Base-by-base conservation (phyloP, 1,284 basidiomycete genomes). In the Anthracocystis panici-leucophaei region DNA sequence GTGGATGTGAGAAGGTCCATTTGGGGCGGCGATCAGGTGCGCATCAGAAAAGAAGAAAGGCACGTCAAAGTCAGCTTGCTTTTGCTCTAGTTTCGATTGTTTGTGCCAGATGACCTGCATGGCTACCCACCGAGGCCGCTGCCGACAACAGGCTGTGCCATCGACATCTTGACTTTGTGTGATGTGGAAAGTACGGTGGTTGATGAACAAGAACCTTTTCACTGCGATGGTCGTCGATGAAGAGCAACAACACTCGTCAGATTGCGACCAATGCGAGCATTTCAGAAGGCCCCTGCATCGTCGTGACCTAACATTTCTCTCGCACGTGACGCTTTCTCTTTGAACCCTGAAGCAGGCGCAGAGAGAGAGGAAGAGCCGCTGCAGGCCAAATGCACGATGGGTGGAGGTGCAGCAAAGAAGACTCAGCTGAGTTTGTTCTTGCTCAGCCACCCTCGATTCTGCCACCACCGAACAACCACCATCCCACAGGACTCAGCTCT, bases 141-240 rank as follows among this genome's bases (percentile, higher is more conserved):
- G 58, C 79, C 79, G 27, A 81, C 79, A 44, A 81, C 66, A 33
- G 79, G 79, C 41, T 69, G 64, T 54, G 52, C 51, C 62, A 53
- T 54, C 53, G 71, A 70, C 68, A 79, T 76, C 16, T 11, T 74
- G 41, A 46, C 41, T 46, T 7, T 42, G 23, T 55, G 42, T 25
- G 50, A 25, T 20, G 25, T 45, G 21, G 14, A n/a, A n/a, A 20
- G 38, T 12, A 2, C 10, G 46, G 18, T 51, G 59, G 27, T 29
- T 5, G 29, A 31, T 45, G 29, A 57, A 33, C 23, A 31, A 33
- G 29, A 44, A n/a, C 27, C 18, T 38, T 8, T 42, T 27, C 27
- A 20, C 27, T 18, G 35, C 12, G 45, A 21, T 33, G 21, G 25
- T 40, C n/a, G 59, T 44, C 21, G 45, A 50, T 41, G 40, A 54